Evolutionary conservation across 345 rosid species (phyloP).

Genomic region (Crucihimalaya himalaica): DNA sequence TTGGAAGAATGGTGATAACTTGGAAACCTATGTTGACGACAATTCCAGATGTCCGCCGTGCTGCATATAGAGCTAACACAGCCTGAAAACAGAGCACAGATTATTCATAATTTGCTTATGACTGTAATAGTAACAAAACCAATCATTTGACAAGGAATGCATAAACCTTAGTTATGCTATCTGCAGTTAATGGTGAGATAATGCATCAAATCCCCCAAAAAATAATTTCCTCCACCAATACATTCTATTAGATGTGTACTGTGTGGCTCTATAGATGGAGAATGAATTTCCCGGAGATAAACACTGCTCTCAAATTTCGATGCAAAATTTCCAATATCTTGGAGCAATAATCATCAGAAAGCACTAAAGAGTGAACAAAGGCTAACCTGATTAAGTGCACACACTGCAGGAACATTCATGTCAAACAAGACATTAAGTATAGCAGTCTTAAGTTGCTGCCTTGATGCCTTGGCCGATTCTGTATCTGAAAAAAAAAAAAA

Average conservation of each 20-base stretch:
- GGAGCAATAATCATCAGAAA: constrained; percentile 6
- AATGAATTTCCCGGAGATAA: background rate
- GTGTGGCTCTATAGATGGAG: background rate
- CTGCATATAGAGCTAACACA: constrained; percentile 79
- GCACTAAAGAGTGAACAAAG: constrained; percentile 24
- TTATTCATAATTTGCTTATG: background rate
- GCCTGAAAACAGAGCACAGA: constrained; percentile 53
- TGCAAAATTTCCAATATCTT: background rate
- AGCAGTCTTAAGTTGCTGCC: constrained; percentile 85
- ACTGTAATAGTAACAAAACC: background rate
- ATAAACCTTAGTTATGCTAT: background rate
- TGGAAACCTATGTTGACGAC: constrained; percentile 91
- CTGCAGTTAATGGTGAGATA: background rate
- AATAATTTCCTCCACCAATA: background rate
- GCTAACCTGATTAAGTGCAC: constrained; percentile 81
- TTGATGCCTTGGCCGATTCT: constrained; percentile 88
- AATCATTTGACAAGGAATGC: background rate
- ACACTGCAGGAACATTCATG: constrained; percentile 89
- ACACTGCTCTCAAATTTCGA: background rate
- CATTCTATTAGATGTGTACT: background rate
- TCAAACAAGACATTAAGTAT: constrained; percentile 73
- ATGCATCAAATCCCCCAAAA: background rate
- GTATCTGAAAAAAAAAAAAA: constrained; percentile 55
- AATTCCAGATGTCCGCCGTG: constrained; percentile 78
- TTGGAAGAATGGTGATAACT: constrained; percentile 83